Conservation (phyloP, 2,329 filamentous ascomycete species). For the Pyrenochaeta sp. region DNA sequence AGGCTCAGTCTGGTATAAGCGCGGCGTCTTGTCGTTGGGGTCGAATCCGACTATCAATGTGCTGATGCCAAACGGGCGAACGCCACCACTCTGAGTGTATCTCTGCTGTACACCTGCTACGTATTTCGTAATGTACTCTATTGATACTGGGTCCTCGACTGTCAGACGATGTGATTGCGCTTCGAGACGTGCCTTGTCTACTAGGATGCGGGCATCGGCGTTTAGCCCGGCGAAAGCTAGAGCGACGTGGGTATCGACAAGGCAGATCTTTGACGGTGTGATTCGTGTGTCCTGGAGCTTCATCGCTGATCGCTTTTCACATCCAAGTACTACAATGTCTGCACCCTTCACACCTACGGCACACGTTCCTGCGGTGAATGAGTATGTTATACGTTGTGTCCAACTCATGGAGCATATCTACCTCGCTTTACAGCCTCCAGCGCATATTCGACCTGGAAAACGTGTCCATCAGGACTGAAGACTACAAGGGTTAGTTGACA, state of each 20-base stretch:
- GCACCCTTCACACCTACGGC: constrained; percentile 96
- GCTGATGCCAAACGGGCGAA: constrained; percentile 98
- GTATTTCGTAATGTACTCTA: constrained; percentile 99
- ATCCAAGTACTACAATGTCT: constrained; percentile 94
- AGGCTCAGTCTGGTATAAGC: constrained; percentile 98
- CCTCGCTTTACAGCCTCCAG: constrained; percentile 98
- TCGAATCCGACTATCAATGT: constrained; percentile 99
- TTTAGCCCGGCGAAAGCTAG: constrained; percentile 97
- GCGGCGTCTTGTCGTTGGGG: constrained; percentile 84
- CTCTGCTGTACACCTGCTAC: constrained; percentile 97
- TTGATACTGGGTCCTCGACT: constrained; percentile 94
- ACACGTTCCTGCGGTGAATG: constrained; percentile 76
- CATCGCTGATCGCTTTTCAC: constrained; percentile 98
- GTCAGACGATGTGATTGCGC: constrained; percentile 97
- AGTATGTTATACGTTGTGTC: constrained; percentile 10
- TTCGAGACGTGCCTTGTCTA: constrained; percentile 97
- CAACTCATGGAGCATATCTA: constrained; percentile 49
- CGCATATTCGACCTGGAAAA: constrained; percentile 99
- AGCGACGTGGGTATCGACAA: constrained; percentile 94
- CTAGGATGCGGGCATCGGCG: constrained; percentile 95
- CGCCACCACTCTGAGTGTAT: constrained; percentile 98
- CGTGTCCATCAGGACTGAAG: constrained; percentile 98
- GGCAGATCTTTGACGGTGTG: constrained; percentile 97
- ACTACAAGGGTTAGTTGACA: constrained; percentile 64
- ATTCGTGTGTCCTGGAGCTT: constrained; percentile 99